Evolutionary conservation across 371 early-diverging fungal species (phyloP).

Genomic region (Mortierella sp.): DNA sequence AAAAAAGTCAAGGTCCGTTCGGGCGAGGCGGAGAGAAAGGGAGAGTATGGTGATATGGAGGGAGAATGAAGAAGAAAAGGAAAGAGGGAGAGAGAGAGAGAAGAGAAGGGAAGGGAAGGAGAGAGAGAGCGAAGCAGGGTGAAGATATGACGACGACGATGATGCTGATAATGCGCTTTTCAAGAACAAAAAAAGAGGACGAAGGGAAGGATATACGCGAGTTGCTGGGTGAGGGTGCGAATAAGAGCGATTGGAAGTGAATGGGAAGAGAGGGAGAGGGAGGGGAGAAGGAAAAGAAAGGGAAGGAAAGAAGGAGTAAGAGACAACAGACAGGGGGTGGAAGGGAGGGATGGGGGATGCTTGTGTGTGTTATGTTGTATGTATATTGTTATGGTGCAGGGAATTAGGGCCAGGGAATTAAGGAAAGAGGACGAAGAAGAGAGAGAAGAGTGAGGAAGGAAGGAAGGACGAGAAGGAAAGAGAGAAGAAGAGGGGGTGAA

Average conservation of each 20-base stretch:
- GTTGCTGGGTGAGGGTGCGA: not conserved
- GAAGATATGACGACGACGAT: slow-evolving; percentile 7
- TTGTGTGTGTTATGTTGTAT: not conserved
- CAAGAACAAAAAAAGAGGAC: not conserved
- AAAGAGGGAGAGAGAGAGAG: not conserved
- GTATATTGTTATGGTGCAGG: not conserved
- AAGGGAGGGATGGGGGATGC: not conserved
- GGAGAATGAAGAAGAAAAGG: not conserved
- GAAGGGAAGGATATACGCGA: not conserved
- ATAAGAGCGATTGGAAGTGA: not conserved
- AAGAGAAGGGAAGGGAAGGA: too few relatives aligned
- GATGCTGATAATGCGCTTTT: slow-evolving; percentile 13
- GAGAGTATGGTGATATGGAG: not conserved
- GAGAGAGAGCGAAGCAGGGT: not conserved
- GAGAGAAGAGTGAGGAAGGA: not conserved
- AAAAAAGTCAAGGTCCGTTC: not conserved
- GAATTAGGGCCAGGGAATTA: too few relatives aligned
- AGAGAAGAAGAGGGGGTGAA: not conserved
- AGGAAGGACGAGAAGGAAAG: not conserved
- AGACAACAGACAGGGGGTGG: slow-evolving; percentile 9
- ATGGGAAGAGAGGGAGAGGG: slow-evolving; percentile 9
- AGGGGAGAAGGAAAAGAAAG: slow-evolving; percentile 1
- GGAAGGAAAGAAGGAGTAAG: not conserved
- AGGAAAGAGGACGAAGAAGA: not conserved
- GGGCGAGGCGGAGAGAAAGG: not conserved